Base-by-base conservation (phyloP, 192 early-diverging fungal species). In the Gonapodya sp. region DNA sequence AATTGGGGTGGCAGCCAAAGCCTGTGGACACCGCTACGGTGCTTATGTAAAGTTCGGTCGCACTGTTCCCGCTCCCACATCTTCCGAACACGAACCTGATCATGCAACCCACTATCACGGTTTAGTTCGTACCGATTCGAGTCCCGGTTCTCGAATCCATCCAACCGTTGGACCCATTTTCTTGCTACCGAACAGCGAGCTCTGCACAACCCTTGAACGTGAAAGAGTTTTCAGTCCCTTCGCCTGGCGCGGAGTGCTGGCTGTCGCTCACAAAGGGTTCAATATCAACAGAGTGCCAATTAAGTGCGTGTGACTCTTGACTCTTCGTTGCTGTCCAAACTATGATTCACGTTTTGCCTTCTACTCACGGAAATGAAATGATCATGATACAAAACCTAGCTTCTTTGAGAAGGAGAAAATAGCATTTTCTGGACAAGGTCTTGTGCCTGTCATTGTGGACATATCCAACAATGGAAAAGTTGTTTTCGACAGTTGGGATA, bases 401-500 rank as follows among this genome's bases (percentile, higher is more conserved):
- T 77, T 77, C 75, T 14, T 34, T 33, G 75, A 77, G 75, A 77
- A 77, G 31, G 75, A 77, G 8, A 18, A 77, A 33, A 31, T 77
- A 14, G 75, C 75, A 33, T 77, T 77, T 34, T 77, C 75, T 18
- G 34, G 34, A 2, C 75, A 77, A 34, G 2, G 2, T 16, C 34
- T 77, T 18, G 75, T 77, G 8, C 75, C 75, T 14, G 31, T 77
- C 75, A 77, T 77, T 31, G 75, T 77, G 8, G 75, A 34, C 34
- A 2, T 16, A 16, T 8, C 46, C 46, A 64, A 64, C 46, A 24
- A 24, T 16, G 46, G 46, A 64, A 64, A 64, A 64, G 46, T 82
- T 1, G 37, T 89, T 1, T 82, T 81, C 35, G 91, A 90, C 35
- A 89, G 88, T 1, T 87, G 85, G 80, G 79, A 84, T 0, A 92